Base-by-base conservation (phyloP, 2,329 filamentous ascomycete genomes). In the Cordyceps fumosorosea region DNA sequence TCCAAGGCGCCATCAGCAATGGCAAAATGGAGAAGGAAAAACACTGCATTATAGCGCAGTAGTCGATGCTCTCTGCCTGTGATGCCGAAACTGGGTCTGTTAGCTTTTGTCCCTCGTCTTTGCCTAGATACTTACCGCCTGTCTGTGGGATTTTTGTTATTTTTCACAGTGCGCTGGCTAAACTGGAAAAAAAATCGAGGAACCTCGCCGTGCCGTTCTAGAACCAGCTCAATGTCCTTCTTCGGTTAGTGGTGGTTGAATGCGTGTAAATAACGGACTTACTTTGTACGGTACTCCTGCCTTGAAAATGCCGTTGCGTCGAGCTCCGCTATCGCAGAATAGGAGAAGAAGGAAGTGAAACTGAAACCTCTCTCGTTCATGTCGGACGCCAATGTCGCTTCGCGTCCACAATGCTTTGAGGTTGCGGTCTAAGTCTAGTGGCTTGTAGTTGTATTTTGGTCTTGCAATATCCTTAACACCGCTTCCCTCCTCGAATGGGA, bases 1-100 rank as follows among this genome's bases (percentile, higher is more conserved):
- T 60, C 57, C 24, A 60, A 44, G 8, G 57, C 57, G n/a, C 57
- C 34, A 60, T 60, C 57, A 29, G 57, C 48, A 20, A 60, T 60
- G 18, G 57, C 57, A 53, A 60, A 60, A 34, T 60, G 48, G 34
- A 60, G 50, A 22, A 60, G 57, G 5, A 60, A 48, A 37, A 48
- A 60, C 14, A 42, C 26, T 10, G 48, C 57, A 22, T 60, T 60
- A 16, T 60, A 60, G 29, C 57, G 57, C 20, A 60, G 34, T 45
- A 52, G 26, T 34, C 24, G 34, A n/a, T 60, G 48, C 57, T 60
- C 57, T 53, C 40, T 48, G 5, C 57, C 22, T 6, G 57, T 53
- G 6, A 50, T 26, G 45, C 57, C 48, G 22, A 52, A 60, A 16
- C 57, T 60, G 18, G 22, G 12, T 40, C 18, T 37, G 22, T 60